Evolutionary conservation across 345 rosid species (phyloP).

Genomic region (Eucalyptus brandiana): DNA sequence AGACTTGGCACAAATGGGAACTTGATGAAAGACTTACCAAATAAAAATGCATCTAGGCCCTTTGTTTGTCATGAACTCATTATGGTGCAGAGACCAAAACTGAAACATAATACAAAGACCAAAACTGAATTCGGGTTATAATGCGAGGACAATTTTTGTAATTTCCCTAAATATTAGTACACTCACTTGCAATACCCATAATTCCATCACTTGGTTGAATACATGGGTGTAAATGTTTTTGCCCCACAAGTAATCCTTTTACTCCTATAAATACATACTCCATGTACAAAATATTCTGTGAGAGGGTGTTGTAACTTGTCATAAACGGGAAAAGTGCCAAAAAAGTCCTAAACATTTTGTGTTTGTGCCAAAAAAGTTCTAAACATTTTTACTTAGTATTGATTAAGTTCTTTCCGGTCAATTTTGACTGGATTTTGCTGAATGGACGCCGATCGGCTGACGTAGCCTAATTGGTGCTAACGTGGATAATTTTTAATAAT

Average conservation of each 20-base stretch:
- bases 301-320: neutral
- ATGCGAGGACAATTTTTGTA: neutral
- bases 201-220: neutral
- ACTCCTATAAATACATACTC: neutral
- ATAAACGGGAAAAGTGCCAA: no score
- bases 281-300: neutral
- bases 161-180: neutral
- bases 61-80: slow-evolving; percentile 19
- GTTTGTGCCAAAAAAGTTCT: no score
- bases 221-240: neutral
- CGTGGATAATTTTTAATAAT: no score
- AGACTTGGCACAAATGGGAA: neutral
- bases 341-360: no score
- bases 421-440: no score
- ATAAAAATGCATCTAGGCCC: slow-evolving; percentile 15
- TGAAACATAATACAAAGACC: no score
- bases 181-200: neutral
- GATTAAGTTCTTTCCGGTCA: no score
- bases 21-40: neutral
- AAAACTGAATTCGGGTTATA: neutral
- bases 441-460: no score
- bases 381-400: no score
- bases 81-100: no score
- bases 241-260: neutral
- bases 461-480: no score